phyloP scores from a whole-genome alignment of 495 filamentous ascomycete species.

The Penicillium nucicola region DNA sequence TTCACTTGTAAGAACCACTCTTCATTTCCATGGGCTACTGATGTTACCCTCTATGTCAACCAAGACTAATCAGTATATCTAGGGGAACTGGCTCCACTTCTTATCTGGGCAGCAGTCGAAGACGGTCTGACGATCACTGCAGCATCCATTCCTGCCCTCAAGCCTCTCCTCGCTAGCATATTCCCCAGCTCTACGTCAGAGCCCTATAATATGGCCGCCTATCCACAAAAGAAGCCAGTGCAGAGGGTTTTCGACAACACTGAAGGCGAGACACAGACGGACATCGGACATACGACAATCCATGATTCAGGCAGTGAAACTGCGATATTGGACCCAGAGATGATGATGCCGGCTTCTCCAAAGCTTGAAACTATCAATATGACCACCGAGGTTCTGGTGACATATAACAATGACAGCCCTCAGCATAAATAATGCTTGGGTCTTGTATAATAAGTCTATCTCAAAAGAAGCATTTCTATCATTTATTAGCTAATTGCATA shows the following conservation, averaged over 20 bases:
- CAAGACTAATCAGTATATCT: no score
- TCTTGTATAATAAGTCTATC: no score
- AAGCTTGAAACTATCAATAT: conserved; percentile 16
- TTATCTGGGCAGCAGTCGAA: conserved; percentile 20
- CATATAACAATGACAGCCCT: neutral
- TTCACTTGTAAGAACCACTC: conserved; percentile 11
- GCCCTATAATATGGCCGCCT: conserved; percentile 16
- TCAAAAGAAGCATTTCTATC: no score
- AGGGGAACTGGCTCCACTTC: conserved; percentile 19
- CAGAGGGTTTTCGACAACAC: conserved; percentile 15
- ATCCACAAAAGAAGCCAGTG: neutral
- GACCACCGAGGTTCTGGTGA: conserved; percentile 15
- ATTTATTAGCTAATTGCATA: no score
- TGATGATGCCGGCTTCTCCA: neutral
- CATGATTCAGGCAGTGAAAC: conserved; percentile 10
- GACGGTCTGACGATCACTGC: conserved; percentile 22
- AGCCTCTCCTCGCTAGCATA: conserved; percentile 9
- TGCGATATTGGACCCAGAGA: conserved; percentile 3
- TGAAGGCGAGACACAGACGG: conserved; percentile 12
- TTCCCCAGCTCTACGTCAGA: conserved; percentile 11
- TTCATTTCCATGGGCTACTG: no score
- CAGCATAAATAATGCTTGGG: no score
- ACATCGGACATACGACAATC: conserved; percentile 10
- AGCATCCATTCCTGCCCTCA: conserved; percentile 14
- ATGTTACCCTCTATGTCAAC: no score